Conservation (phyloP, 495 filamentous ascomycete genomes). For the Podospora pseudocomata region DNA sequence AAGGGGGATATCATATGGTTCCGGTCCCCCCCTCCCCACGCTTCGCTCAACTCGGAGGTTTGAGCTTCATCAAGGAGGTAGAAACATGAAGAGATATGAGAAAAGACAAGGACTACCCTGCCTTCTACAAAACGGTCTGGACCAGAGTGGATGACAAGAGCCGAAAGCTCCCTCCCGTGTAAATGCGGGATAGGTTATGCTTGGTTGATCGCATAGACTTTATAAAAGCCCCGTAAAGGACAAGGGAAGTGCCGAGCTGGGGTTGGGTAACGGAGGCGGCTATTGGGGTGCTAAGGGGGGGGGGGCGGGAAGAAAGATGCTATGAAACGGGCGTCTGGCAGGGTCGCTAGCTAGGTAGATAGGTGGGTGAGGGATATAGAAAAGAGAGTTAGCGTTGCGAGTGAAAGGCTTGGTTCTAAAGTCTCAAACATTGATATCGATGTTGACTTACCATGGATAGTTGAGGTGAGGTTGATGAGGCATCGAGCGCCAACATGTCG, state of each 20-base stretch:
- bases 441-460: background rate
- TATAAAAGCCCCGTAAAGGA: background rate
- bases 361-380: too few species aligned
- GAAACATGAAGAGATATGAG: background rate
- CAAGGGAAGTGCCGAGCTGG: background rate
- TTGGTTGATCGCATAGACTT: background rate
- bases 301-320: background rate
- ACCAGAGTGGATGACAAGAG: background rate
- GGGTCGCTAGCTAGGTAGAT: background rate
- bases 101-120: too few species aligned
- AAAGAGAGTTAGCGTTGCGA: background rate
- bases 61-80: background rate
- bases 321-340: background rate
- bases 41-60: background rate
- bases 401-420: background rate
- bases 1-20: background rate
- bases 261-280: background rate
- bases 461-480: too few species aligned
- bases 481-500: too few species aligned
- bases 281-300: background rate
- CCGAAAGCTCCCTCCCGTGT: slow-evolving; percentile 10
- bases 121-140: too few species aligned
- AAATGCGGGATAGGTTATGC: slow-evolving; percentile 7
- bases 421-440: background rate
- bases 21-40: too few species aligned